Evolutionary conservation across 495 filamentous ascomycete genomes (phyloP).

Genomic region (Usnea hakonensis): DNA sequence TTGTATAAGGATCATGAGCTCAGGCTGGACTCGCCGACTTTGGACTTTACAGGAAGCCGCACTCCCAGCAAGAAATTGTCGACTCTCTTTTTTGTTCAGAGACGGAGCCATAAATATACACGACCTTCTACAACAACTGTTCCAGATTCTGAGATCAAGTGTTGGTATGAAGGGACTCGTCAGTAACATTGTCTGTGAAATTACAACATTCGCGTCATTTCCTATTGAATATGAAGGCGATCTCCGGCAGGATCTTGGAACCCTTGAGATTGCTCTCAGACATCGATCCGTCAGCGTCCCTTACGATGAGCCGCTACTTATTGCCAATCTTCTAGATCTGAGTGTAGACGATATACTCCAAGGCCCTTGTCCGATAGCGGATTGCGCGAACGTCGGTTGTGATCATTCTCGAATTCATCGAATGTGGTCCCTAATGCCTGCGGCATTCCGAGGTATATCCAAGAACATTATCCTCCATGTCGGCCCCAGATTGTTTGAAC

Average conservation of each 20-base stretch:
- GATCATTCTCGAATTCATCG: background rate
- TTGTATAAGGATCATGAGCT: background rate
- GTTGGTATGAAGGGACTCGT: background rate
- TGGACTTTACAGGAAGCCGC: conserved; percentile 10
- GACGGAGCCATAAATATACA: background rate
- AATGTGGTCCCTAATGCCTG: background rate
- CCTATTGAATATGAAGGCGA: background rate
- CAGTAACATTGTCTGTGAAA: background rate
- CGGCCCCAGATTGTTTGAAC: background rate
- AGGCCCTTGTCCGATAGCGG: background rate
- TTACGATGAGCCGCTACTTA: conserved; percentile 12
- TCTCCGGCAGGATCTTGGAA: background rate
- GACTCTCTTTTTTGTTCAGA: conserved; percentile 14
- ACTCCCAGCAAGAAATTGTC: background rate
- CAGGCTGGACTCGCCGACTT: conserved; percentile 1
- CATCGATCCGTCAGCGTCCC: conserved; percentile 9
- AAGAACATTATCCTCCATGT: background rate
- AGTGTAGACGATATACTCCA: background rate
- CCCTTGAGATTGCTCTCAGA: background rate
- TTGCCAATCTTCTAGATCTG: conserved; percentile 5
- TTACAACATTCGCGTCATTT: background rate
- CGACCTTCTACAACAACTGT: background rate
- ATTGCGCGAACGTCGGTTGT: background rate
- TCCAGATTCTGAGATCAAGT: background rate
- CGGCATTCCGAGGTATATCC: background rate